Evolutionary conservation across 306 rosid species (phyloP).

Genomic region (Carpinus fangiana): DNA sequence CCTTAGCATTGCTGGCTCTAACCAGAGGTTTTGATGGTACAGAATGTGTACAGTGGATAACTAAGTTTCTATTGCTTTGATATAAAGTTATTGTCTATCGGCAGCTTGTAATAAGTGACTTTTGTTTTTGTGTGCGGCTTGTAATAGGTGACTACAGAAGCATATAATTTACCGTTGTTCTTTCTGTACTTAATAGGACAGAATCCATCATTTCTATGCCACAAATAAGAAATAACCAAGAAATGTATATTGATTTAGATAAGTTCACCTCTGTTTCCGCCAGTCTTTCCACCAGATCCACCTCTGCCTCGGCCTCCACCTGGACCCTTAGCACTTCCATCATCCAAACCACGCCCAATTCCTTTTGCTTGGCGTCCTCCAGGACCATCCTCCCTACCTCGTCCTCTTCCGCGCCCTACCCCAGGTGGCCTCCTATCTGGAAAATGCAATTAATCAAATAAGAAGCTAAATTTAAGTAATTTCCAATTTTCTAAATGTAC

Average conservation of each 20-base stretch:
- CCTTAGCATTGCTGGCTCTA: slow-evolving; percentile 2
- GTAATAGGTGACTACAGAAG: not conserved
- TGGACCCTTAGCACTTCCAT: slow-evolving; percentile 70
- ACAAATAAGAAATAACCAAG: not conserved
- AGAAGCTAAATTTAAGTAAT: not conserved
- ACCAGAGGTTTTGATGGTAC: not conserved
- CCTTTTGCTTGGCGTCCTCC: slow-evolving; percentile 84
- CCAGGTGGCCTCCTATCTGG: slow-evolving; percentile 96
- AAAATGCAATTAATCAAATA: slow-evolving; percentile 13
- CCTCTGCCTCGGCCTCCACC: slow-evolving; percentile 95
- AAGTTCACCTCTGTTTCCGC: slow-evolving; percentile 79
- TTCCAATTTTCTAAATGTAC: not conserved
- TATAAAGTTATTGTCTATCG: slow-evolving; percentile 1
- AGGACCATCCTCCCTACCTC: slow-evolving; percentile 85
- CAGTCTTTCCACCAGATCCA: slow-evolving; percentile 72
- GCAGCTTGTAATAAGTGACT: slow-evolving; percentile 2
- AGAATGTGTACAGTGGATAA: not conserved
- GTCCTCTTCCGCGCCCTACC: slow-evolving; percentile 97
- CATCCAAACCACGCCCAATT: slow-evolving; percentile 90
- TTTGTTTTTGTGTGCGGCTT: too few relatives aligned
- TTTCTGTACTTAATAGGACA: slow-evolving; percentile 4
- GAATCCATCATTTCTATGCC: not conserved
- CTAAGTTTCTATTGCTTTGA: not conserved
- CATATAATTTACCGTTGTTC: slow-evolving; percentile 9
- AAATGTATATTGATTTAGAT: not conserved